phyloP scores from a whole-genome alignment of 345 rosid species.

The Excoecaria cochinchinensis region DNA sequence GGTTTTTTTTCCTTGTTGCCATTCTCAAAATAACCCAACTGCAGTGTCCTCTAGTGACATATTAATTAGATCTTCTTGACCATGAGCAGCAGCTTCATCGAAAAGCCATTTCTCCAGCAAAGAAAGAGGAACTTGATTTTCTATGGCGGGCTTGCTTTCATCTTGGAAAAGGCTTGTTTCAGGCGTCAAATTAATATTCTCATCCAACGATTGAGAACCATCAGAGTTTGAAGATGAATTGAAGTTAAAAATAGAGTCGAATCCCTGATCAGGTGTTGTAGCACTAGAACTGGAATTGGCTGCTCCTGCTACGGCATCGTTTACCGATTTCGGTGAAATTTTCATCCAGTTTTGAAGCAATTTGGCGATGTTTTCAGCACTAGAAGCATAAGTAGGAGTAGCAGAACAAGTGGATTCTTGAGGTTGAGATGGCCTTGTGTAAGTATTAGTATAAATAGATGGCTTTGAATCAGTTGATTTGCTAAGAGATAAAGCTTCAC shows the following conservation, averaged over 20 bases:
- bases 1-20: background rate
- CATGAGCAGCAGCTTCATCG: conserved; percentile 53
- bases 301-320: conserved; percentile 17
- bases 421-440: background rate
- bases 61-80: conserved; percentile 39
- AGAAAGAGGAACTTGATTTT: conserved; percentile 41
- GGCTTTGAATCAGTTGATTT: conserved; percentile 30
- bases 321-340: conserved; percentile 26
- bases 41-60: conserved; percentile 39
- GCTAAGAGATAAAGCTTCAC: conserved; percentile 67
- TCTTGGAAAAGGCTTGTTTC: conserved; percentile 41
- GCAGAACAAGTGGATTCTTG: background rate
- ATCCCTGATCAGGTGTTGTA: conserved; percentile 25
- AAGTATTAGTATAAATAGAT: background rate
- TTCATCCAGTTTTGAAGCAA: conserved; percentile 65
- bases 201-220: conserved; percentile 41
- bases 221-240: conserved; percentile 48
- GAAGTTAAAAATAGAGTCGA: conserved; percentile 43
- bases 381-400: conserved; percentile 44
- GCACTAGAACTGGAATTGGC: conserved; percentile 28
- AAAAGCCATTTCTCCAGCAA: conserved; percentile 71
- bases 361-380: conserved; percentile 65
- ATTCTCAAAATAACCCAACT: conserved; percentile 28
- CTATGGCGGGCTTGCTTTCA: conserved; percentile 42
- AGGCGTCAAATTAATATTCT: conserved; percentile 17